Evolutionary conservation across 2,329 filamentous ascomycete genomes (phyloP).

Genomic region (Colletotrichum sp.): DNA sequence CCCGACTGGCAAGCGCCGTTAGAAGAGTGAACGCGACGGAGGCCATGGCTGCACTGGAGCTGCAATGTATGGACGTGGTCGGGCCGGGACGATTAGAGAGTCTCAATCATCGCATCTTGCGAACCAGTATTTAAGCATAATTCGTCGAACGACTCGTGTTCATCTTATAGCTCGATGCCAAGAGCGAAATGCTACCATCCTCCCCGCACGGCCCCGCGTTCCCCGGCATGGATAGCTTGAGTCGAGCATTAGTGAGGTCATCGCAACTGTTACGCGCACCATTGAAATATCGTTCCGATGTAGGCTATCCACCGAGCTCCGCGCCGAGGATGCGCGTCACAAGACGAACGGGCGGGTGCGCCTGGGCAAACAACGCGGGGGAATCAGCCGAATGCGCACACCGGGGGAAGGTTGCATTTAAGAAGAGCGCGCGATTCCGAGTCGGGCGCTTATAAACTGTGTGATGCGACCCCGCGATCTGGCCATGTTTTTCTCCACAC

Average conservation of each 20-base stretch:
- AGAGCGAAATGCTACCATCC: not conserved
- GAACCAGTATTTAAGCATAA: not conserved
- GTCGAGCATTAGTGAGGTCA: constrained; percentile 5
- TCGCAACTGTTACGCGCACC: constrained; percentile 14
- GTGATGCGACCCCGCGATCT: not conserved
- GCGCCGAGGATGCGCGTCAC: not conserved
- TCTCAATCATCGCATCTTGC: not conserved
- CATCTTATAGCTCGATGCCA: constrained; percentile 1
- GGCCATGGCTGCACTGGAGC: not conserved
- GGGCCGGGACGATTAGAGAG: not conserved
- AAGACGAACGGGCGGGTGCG: not conserved
- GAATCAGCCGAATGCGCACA: not conserved
- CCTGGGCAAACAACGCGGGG: not conserved
- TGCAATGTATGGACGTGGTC: not conserved
- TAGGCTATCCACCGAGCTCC: not conserved
- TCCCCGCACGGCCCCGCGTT: constrained; percentile 6
- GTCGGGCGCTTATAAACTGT: constrained; percentile 6
- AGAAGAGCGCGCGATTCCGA: not conserved
- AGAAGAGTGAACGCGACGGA: not conserved
- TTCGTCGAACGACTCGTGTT: not conserved
- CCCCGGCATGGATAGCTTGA: not conserved
- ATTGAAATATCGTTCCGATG: constrained; percentile 3
- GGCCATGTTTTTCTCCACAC: not conserved
- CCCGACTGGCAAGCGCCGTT: not conserved
- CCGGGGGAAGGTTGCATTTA: not conserved